Conservation (phyloP, 2,329 filamentous ascomycete genomes). For the Teratosphaeria viscida region DNA sequence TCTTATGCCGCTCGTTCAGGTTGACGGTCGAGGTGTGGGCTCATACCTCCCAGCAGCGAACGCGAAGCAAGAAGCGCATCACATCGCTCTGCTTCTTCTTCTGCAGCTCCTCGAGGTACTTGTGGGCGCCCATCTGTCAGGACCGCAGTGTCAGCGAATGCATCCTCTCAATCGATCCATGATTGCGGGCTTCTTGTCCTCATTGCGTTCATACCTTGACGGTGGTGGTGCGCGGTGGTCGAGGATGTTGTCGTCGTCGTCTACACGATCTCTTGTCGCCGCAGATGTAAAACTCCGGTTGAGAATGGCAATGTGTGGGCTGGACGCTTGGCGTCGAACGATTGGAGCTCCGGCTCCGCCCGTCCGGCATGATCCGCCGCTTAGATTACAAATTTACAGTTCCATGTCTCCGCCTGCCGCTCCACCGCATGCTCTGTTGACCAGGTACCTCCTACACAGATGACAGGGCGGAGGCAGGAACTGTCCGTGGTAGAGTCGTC, state of each 20-base stretch:
- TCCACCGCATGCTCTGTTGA: no score
- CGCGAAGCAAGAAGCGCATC: slow-evolving; percentile 98
- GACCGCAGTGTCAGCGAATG: neutral
- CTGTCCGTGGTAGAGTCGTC: no score
- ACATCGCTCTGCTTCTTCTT: slow-evolving; percentile 99
- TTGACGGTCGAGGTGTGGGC: neutral
- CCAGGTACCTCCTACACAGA: no score
- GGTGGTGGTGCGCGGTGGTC: slow-evolving; percentile 6
- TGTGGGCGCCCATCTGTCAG: slow-evolving; percentile 91
- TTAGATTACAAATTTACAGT: neutral
- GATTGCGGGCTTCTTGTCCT: slow-evolving; percentile 1
- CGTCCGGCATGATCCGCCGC: neutral
- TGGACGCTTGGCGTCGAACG: neutral
- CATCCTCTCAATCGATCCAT: neutral
- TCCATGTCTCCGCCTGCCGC: no score
- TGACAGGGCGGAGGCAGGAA: no score
- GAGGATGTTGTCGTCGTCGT: slow-evolving; percentile 1
- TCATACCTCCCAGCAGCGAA: slow-evolving; percentile 98
- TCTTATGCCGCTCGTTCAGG: slow-evolving; percentile 24
- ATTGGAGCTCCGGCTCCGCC: no score
- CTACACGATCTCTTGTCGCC: neutral
- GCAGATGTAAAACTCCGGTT: neutral
- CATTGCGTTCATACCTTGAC: neutral
- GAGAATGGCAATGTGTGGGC: neutral
- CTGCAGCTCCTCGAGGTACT: slow-evolving; percentile 99